Evolutionary conservation across 192 early-diverging fungal genomes (phyloP), one percentile per base, ranked within the genome.

Genomic region (Spizellomyces punctatus): DNA sequence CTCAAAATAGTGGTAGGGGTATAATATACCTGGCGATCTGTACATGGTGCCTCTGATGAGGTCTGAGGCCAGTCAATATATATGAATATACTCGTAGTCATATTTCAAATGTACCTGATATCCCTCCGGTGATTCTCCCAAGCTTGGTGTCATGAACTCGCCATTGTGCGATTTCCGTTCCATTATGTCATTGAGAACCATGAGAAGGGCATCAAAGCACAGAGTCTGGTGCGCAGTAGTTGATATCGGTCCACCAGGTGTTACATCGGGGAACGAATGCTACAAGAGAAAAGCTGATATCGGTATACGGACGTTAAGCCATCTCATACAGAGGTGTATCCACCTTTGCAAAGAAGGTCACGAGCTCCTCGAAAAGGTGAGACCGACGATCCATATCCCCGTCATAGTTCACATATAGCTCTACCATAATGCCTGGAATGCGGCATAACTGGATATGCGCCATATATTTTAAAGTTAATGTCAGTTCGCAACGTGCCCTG

Each of bases 331-430:
- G 27, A 36, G 3, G 1, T 36, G 27, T 3, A 52, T 50, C 68
- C 78, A 91, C 91, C 85, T 86, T 91, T 58, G 88, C 88, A 64
- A 93, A 83, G 64, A 94, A 93, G 63, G 84, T 78, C 36, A 95
- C 77, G 43, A 93, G 69, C 21, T 93, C 92, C 71, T 96, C 94
- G 86, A 93, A 98, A 60, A 98, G 81, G 78, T 97, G 91, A 52
- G 89, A 88, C 50, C 61, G 77, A 50, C 89, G 87, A 46, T 89
- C 82, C 69, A 92, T 64, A 68, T 95, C 91, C 64, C 94, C 93
- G 77, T 99, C 98, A 76, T 93, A 97, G 77, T 96, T 94, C 62
- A 95, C 87, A 90, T 95, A 99, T 46, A 99, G 82, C 66, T 98
- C 95, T 0, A 88, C 83, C 77, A 93, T 83, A 58, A 96, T 90